Base-by-base conservation (phyloP, 495 filamentous ascomycete genomes). In the Annulohypoxylon maeteangense region DNA sequence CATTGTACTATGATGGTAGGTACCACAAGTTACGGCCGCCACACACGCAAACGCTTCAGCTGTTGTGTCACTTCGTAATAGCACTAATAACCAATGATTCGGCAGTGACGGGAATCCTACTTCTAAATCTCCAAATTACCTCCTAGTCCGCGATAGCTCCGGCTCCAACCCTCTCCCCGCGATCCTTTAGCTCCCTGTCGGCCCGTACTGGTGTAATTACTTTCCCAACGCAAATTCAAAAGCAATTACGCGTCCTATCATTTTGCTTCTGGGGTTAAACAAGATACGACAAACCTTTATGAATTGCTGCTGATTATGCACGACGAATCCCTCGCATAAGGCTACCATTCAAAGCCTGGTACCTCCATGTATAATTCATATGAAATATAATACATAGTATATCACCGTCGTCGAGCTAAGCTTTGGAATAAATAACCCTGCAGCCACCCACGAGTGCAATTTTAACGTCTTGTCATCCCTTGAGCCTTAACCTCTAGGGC, bases 161-260 rank as follows among this genome's bases (percentile, higher is more conserved):
- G 34, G 22, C 32, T 14, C 47, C 59, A 29, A 61, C 12, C 12
- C 22, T 29, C 48, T 64, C 61, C 61, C 61, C 61, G 61, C 61
- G 61, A 45, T 55, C 34, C 61, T 55, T 50, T 53, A 53, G 14
- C 23, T 31, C 11, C 22, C 22, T 48, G 45, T 48, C 20, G 25
- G 22, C n/a, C n/a, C n/a, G 47, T 51, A 51, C 47, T 14, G 3
- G 23, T 27, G 45, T 48, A 48, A 48, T 48, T 25, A 11, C 10
- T 25, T 23, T 10, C n/a, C 40, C n/a, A 8, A 18, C n/a, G 7
- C 3, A 20, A 18, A 44, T 44, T n/a, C 45, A 50, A 2, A 11
- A 23, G 45, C 12, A 27, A 50, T 50, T 50, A 27, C 45, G 45
- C 45, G 45, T 50, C 45, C 20, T 27, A 50, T 50, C 45, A 50